Conservation (phyloP, 805 yeast species). For the Kodamaea laetipori region DNA sequence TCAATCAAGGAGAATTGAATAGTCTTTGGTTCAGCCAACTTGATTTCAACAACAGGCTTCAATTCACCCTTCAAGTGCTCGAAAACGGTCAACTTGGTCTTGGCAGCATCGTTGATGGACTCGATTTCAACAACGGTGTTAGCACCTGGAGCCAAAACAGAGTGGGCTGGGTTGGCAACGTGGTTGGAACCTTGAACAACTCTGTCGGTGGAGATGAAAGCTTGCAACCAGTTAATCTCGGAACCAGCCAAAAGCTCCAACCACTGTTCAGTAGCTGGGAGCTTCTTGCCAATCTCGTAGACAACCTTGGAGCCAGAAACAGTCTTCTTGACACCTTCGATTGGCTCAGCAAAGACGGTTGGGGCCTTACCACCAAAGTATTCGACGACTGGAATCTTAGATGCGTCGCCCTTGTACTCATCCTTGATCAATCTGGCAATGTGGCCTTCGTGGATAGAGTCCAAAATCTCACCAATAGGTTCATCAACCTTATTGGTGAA, state of each 20-base stretch:
- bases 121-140: slow-evolving; percentile 62
- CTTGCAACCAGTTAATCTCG: slow-evolving; percentile 83
- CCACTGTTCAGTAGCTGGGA: slow-evolving; percentile 56
- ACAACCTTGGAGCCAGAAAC: slow-evolving; percentile 22
- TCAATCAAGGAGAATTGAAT: slow-evolving; percentile 81
- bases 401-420: slow-evolving; percentile 66
- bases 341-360: slow-evolving; percentile 23
- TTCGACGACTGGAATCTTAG: slow-evolving; percentile 83
- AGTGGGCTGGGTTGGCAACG: slow-evolving; percentile 74
- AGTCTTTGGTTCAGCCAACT: slow-evolving; percentile 47
- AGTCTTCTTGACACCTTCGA: slow-evolving; percentile 40
- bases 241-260: slow-evolving; percentile 78
- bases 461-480: slow-evolving; percentile 90
- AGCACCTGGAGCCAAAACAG: slow-evolving; percentile 73
- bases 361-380: slow-evolving; percentile 73
- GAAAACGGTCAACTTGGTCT: slow-evolving; percentile 62
- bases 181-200: slow-evolving; percentile 85
- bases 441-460: slow-evolving; percentile 88
- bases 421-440: slow-evolving; percentile 68
- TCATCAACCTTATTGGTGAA: slow-evolving; percentile 84
- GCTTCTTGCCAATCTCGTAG: slow-evolving; percentile 40
- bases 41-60: slow-evolving; percentile 66
- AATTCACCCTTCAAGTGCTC: slow-evolving; percentile 75
- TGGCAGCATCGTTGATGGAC: slow-evolving; percentile 47
- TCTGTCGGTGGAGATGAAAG: slow-evolving; percentile 76